phyloP scores from a whole-genome alignment of 1,139 yeast genomes.

The Schizosaccharomyces versatilis region DNA sequence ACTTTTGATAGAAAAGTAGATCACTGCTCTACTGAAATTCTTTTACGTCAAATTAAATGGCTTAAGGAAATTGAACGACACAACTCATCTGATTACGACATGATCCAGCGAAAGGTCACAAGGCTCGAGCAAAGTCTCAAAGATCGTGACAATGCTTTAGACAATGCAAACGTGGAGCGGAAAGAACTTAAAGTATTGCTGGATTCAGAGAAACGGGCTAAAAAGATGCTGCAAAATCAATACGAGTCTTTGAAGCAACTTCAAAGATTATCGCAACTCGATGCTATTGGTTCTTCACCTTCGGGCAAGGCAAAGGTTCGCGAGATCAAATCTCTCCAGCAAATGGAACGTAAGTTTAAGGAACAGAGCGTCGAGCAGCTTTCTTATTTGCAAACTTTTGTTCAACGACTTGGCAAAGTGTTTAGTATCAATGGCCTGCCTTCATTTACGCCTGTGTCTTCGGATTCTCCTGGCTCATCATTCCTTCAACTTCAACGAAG shows the following conservation, averaged over 20 bases:
- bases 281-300: not conserved
- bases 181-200: not conserved
- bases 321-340: not conserved
- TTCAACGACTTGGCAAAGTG: too few species aligned
- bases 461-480: too few species aligned
- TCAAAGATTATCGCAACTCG: too few species aligned
- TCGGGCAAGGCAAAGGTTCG: not conserved
- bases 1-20: not conserved
- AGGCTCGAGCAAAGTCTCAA: not conserved
- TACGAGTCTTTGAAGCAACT: not conserved
- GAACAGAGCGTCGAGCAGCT: not conserved
- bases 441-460: too few species aligned
- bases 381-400: too few species aligned
- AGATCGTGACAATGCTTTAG: not conserved
- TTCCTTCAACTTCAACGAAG: too few species aligned
- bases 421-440: too few species aligned
- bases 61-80: not conserved
- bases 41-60: not conserved
- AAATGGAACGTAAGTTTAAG: not conserved
- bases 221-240: not conserved
- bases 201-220: not conserved
- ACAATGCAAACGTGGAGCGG: not conserved
- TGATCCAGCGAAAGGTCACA: not conserved
- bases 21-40: not conserved
- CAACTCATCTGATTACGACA: not conserved